A percentile compares a stretch with the other conserved stretches of the same genome.
Evolutionary conservation across 208 protist genomes (phyloP).

Genomic region (Acanthamoeba triangularis): DNA sequence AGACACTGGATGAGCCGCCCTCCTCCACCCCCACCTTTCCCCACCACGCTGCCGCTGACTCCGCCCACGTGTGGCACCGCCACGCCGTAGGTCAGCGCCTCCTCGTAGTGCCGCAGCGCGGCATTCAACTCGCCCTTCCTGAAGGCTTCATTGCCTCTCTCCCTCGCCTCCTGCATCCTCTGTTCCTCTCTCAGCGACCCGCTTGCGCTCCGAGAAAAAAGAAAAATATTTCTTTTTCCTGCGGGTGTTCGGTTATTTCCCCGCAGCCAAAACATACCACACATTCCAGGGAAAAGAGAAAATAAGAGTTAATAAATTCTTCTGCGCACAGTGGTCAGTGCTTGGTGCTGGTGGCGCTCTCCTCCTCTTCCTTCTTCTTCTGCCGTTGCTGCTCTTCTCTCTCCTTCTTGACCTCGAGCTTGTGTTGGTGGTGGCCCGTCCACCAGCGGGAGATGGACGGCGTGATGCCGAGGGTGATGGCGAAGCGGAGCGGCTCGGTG

Average conservation of each 20-base stretch:
- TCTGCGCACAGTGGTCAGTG: neutral
- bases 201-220: neutral
- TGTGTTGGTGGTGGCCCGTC: slow-evolving; percentile 10
- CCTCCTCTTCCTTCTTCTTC: neutral
- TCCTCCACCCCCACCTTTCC: neutral
- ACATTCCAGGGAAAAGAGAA: neutral
- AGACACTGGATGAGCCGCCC: neutral
- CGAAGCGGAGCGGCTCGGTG: slow-evolving; percentile 70
- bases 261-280: too few species aligned
- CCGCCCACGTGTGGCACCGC: neutral
- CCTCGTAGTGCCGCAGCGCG: slow-evolving; percentile 27
- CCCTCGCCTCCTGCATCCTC: slow-evolving; percentile 50
- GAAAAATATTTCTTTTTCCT: neutral
- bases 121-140: neutral
- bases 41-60: neutral
- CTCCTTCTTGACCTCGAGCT: neutral
- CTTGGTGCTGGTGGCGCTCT: neutral
- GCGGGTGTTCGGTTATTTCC: too few species aligned
- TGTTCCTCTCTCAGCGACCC: neutral
- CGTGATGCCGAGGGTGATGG: slow-evolving; percentile 67
- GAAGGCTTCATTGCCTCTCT: slow-evolving; percentile 17
- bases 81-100: neutral
- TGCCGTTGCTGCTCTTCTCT: neutral
- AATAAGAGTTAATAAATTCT: neutral
- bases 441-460: slow-evolving; percentile 67